Base-by-base conservation (phyloP, 768 basidiomycete species). In the Polyporus arcularius region DNA sequence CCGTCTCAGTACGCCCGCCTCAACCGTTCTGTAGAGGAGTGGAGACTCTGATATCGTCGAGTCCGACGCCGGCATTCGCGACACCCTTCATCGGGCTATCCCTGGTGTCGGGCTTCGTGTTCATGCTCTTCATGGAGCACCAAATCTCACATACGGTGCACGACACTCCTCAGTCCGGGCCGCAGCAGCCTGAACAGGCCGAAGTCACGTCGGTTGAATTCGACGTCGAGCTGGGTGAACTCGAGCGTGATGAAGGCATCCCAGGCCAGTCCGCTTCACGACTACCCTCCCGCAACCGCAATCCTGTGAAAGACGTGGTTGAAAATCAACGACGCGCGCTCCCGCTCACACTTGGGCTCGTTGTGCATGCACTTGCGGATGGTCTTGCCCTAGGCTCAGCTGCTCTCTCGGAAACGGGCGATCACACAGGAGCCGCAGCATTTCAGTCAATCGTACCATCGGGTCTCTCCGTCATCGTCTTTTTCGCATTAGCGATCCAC, bases 321-420 rank as follows among this genome's bases (percentile, higher is more conserved):
- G 67, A 72, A 30, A 73, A 70, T 65, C 72, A 73, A 35, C 68
- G 70, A 39, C 76, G 76, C 15, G 87, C 87, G 9, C 84, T 88
- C 53, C 81, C 94, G 40, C 80, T 96, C 40, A 92, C 94, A 0
- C 74, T 98, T 9, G 97, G 96, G 1, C 78, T 98, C 47, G 81
- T 93, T 28, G 83, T 94, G 28, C 96, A 99, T 70, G 91, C 87
- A 1, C 79, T 95, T 50, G 91, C 94, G 0, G 97, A 99, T 73
- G 96, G 97, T 4, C 86, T 97, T 58, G 94, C 93, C 2, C 78
- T 98, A 41, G 97, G 96, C 26, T 89, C 94, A 18, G 89, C 90
- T 3, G 80, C 83, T 12, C 75, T 88, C 40, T 72, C 74, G 21
- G 59, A 59, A 1, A 3, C 59, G 2, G 41, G 14, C 0, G 4